These are phyloP conservation scores for Ascochyta lentis DNA, from an alignment of 2,329 filamentous ascomycete species.

Conservation along the genomic window DNA sequence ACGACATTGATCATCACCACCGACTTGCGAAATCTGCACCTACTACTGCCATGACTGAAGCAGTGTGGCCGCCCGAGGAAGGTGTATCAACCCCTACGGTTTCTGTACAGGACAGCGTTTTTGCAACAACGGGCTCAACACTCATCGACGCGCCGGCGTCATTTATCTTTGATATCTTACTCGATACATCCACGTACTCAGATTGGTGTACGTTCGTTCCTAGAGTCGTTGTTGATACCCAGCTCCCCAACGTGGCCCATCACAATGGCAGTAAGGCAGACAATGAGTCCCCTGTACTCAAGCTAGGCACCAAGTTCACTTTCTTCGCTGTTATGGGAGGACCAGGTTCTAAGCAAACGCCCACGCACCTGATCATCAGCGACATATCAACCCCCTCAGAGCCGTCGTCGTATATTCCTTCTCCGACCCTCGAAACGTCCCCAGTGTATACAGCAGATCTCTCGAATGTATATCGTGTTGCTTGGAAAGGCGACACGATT, in stretches of 20 bases:
- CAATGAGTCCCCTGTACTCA: constrained; percentile 6
- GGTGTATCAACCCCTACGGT: constrained; percentile 14
- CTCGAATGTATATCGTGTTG: constrained; percentile 26
- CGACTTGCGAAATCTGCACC: neutral
- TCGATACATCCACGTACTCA: constrained; percentile 23
- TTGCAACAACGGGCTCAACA: constrained; percentile 6
- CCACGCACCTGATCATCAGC: constrained; percentile 23
- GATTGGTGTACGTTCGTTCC: constrained; percentile 32
- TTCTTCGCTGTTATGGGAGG: constrained; percentile 30
- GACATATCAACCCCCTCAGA: constrained; percentile 27
- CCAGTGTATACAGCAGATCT: constrained; percentile 24
- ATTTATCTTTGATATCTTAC: constrained; percentile 26
- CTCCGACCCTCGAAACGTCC: constrained; percentile 13
- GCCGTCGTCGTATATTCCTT: constrained; percentile 21
- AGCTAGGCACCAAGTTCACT: constrained; percentile 24
- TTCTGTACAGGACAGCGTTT: constrained; percentile 1
- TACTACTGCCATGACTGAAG: constrained; percentile 3
- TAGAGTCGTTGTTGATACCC: constrained; percentile 17
- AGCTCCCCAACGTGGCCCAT: neutral
- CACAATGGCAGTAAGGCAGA: neutral
- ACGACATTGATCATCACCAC: neutral
- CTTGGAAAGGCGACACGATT: constrained; percentile 27
- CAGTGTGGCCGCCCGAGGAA: constrained; percentile 10
- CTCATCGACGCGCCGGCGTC: constrained; percentile 23
- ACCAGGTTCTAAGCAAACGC: constrained; percentile 15